Conservation (phyloP, 2,329 filamentous ascomycete species). For the Cladosporium phlei region DNA sequence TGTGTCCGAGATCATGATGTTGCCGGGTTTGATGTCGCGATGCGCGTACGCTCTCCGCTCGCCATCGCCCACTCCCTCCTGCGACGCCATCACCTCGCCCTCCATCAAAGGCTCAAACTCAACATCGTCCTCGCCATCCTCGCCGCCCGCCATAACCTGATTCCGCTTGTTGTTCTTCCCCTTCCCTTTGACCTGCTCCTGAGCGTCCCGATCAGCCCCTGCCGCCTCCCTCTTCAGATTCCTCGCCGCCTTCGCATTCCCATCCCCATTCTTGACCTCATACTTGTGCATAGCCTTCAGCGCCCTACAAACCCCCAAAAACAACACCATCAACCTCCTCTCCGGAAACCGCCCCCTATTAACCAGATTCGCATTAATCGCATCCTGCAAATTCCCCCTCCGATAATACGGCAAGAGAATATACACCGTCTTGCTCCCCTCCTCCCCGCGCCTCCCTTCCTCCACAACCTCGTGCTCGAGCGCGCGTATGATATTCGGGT, state of each 20-base stretch:
- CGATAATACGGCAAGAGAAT: slow-evolving; percentile 94
- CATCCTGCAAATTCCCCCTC: slow-evolving; percentile 91
- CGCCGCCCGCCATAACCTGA: slow-evolving; percentile 19
- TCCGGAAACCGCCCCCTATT: slow-evolving; percentile 91
- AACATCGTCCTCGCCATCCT: slow-evolving; percentile 61
- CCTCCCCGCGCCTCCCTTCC: slow-evolving; percentile 56
- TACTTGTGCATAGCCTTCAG: slow-evolving; percentile 91
- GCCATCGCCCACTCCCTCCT: slow-evolving; percentile 64
- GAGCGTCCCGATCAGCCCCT: slow-evolving; percentile 46
- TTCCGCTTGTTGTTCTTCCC: slow-evolving; percentile 3
- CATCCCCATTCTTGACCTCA: slow-evolving; percentile 49
- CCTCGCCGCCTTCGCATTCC: slow-evolving; percentile 37
- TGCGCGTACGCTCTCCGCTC: slow-evolving; percentile 80
- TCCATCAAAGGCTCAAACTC: slow-evolving; percentile 83
- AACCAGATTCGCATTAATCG: slow-evolving; percentile 97
- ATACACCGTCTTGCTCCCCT: slow-evolving; percentile 86
- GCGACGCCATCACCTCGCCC: slow-evolving; percentile 63
- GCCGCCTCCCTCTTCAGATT: slow-evolving; percentile 52
- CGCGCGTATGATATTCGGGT: slow-evolving; percentile 79
- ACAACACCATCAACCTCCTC: slow-evolving; percentile 78
- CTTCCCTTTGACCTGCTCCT: slow-evolving; percentile 43
- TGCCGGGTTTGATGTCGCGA: slow-evolving; percentile 95
- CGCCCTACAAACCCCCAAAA: slow-evolving; percentile 85
- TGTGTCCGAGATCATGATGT: slow-evolving; percentile 97
- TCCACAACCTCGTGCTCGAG: slow-evolving; percentile 77